Evolutionary conservation across 2,329 filamentous ascomycete species (phyloP).

Genomic region (Penicillium sclerotigenum): DNA sequence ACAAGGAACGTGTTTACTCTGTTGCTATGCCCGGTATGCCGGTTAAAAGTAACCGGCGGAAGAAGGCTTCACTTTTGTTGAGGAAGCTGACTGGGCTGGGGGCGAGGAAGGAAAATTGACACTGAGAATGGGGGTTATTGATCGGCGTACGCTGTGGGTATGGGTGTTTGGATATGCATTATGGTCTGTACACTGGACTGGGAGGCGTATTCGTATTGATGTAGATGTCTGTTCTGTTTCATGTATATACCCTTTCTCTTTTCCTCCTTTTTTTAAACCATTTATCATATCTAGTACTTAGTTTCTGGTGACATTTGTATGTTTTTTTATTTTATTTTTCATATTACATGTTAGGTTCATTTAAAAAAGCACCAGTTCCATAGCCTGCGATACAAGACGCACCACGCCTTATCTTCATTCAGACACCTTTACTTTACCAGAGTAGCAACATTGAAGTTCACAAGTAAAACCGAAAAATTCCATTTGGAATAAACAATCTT

Average conservation of each 20-base stretch:
- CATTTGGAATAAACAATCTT: not conserved
- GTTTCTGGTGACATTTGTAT: not conserved
- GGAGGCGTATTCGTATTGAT: not conserved
- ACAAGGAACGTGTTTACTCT: conserved; percentile 13
- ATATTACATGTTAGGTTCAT: too few species aligned
- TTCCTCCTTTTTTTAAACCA: not conserved
- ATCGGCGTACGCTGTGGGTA: not conserved
- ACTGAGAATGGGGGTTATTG: not conserved
- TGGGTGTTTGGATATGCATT: not conserved
- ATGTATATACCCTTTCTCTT: not conserved
- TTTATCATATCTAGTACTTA: not conserved
- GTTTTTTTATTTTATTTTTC: not conserved
- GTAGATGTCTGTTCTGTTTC: not conserved
- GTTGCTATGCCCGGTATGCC: not conserved
- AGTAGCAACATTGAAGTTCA: too few species aligned
- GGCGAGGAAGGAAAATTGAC: conserved; percentile 1
- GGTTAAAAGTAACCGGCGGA: conserved; percentile 5
- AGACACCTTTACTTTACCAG: too few species aligned
- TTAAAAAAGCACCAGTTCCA: too few species aligned
- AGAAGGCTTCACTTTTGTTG: conserved; percentile 18
- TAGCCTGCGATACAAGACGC: too few species aligned
- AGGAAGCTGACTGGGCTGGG: conserved; percentile 21
- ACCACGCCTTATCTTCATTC: too few species aligned
- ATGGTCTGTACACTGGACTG: too few species aligned
- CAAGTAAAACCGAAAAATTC: not conserved